Evolutionary conservation across 2,329 filamentous ascomycete genomes (phyloP).

Genomic region (Botrytis medusae): DNA sequence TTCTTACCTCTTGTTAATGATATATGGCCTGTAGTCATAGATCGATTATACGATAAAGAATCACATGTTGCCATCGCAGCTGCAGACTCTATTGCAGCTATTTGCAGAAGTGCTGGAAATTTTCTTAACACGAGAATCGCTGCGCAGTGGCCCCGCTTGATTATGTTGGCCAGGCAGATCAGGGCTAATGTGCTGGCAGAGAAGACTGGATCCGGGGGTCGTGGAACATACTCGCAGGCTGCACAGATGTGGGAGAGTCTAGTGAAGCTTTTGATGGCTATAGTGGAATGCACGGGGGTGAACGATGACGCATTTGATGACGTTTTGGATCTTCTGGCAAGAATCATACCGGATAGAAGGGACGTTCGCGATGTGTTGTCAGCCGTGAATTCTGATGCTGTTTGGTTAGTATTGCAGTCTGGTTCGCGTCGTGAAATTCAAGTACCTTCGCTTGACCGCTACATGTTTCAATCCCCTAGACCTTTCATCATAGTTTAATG

Average conservation of each 20-base stretch:
- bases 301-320: constrained; percentile 71
- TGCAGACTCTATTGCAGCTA: constrained; percentile 63
- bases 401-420: constrained; percentile 60
- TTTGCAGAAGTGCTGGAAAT: constrained; percentile 73
- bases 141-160: constrained; percentile 64
- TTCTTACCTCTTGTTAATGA: constrained; percentile 89
- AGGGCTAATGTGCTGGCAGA: constrained; percentile 45
- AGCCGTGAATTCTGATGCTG: constrained; percentile 67
- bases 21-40: constrained; percentile 80
- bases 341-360: constrained; percentile 46
- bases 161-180: constrained; percentile 50
- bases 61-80: constrained; percentile 69
- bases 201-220: constrained; percentile 39
- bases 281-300: constrained; percentile 64
- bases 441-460: constrained; percentile 47
- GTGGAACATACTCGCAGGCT: constrained; percentile 61
- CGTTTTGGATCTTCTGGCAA: constrained; percentile 61
- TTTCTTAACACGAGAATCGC: constrained; percentile 78
- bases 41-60: constrained; percentile 65
- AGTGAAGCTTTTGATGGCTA: constrained; percentile 55
- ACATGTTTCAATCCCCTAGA: constrained; percentile 37
- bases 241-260: constrained; percentile 65
- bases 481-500: neutral
- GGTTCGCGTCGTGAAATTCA: constrained; percentile 35
- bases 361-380: constrained; percentile 60